A percentile compares a stretch with the other conserved stretches of the same genome.
phyloP scores from a whole-genome alignment of 768 basidiomycete species.

The Lyophyllum atratum region DNA sequence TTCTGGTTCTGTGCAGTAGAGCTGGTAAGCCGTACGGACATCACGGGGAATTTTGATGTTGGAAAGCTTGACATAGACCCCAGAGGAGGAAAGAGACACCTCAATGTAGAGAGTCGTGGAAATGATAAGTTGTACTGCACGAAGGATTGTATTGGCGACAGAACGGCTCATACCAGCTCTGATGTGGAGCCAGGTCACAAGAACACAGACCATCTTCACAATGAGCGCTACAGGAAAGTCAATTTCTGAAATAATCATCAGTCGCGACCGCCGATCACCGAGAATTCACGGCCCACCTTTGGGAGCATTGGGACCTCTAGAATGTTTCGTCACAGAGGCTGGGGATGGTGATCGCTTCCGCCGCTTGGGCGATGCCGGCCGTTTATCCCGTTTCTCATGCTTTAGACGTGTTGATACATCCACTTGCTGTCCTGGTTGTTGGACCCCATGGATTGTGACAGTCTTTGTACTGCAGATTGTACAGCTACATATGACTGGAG shows the following conservation, averaged over 20 bases:
- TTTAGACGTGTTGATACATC: background rate
- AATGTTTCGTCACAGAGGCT: background rate
- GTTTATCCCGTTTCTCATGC: background rate
- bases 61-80: slow-evolving; percentile 5
- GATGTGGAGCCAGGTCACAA: slow-evolving; percentile 25
- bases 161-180: too few relatives aligned
- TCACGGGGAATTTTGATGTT: slow-evolving; percentile 20
- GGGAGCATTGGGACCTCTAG: background rate
- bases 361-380: background rate
- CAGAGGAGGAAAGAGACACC: slow-evolving; percentile 7
- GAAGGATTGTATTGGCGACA: slow-evolving; percentile 18
- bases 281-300: background rate
- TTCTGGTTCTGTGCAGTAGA: slow-evolving; percentile 19
- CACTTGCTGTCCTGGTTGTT: background rate
- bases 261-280: too few relatives aligned
- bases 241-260: background rate
- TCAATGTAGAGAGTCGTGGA: slow-evolving; percentile 8
- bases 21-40: slow-evolving; percentile 22
- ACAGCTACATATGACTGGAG: background rate
- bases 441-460: background rate
- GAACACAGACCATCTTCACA: slow-evolving; percentile 12
- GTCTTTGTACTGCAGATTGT: background rate
- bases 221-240: background rate
- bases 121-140: slow-evolving; percentile 22
- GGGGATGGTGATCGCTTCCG: background rate